Evolutionary conservation across 192 early-diverging fungal species (phyloP), one percentile per base, ranked within the genome.

Genomic region (Coemansia sp.): DNA sequence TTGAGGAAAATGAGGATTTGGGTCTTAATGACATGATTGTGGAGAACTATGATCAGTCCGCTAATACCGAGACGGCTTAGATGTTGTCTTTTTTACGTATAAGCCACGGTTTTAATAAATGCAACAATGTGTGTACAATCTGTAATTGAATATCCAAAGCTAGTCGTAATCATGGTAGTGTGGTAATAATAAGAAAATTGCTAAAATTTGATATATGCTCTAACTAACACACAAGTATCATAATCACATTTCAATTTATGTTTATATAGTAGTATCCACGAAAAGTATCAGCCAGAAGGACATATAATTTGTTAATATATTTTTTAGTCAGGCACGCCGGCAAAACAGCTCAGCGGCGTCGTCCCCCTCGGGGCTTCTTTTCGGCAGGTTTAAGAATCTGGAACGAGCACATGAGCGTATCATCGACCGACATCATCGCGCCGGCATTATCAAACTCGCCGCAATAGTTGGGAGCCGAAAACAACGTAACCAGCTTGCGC

Each of bases 381-480:
- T 96, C 96, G 26, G 96, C 96, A 52, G 95, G 95, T 66, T 97
- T 97, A 61, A 97, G 79, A 68, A 97, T 97, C 92, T 92, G 89
- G 84, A 92, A 92, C 23, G 87, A 89, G 62, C 91, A 92, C 90
- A 92, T 89, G 55, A 92, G 66, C 11, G 89, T 89, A 51, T 92
- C 89, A 59, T 92, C 89, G 11, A 92, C 89, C 24, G 89, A 92
- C 91, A 92, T 92, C 89, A 92, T 92, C 3, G 91, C 90, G 25
- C 91, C 91, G 15, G 89, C 89, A 68, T 92, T 92, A 60, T 92
- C 91, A 67, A 92, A 92, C 69, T 92, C 91, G 21, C 94, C 93
- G 69, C 95, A 97, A 65, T 96, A 97, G 69, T 96, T 96, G n/a
- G 95, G 95, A 26, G 93, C 95, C 18, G 91, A 93, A 72, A 98